phyloP scores from a whole-genome alignment of 352 stramenopile genomes.

The Bremia lactucae region DNA sequence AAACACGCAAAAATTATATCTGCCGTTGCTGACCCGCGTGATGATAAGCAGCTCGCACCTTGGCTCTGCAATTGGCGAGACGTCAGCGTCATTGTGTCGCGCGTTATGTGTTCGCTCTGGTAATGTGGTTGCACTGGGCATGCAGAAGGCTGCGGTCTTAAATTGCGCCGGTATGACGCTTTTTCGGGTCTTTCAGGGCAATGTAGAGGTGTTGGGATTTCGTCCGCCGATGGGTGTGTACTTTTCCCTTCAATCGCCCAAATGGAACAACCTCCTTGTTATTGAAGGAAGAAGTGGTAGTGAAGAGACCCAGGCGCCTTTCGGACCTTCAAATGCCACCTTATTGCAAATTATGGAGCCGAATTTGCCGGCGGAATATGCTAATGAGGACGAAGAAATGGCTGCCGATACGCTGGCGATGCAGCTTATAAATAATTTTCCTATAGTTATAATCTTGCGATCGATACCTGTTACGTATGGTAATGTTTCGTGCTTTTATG shows the following conservation, averaged over 20 bases:
- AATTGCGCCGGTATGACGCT: slow-evolving; percentile 71
- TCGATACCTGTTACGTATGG: slow-evolving; percentile 51
- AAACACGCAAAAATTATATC: too few species aligned
- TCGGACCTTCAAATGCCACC: slow-evolving; percentile 29
- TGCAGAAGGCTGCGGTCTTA: slow-evolving; percentile 32
- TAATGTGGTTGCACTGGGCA: slow-evolving; percentile 53
- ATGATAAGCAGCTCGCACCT: slow-evolving; percentile 13
- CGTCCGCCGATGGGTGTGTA: slow-evolving; percentile 56
- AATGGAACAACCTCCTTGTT: slow-evolving; percentile 67
- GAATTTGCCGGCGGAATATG: slow-evolving; percentile 8
- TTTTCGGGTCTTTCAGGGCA: slow-evolving; percentile 72
- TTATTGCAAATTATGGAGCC: slow-evolving; percentile 42
- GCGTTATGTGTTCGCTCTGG: slow-evolving; percentile 43
- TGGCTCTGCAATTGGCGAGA: slow-evolving; percentile 1
- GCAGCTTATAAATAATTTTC: slow-evolving; percentile 44
- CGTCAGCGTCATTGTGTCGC: slow-evolving; percentile 19
- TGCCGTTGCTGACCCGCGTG: too few species aligned
- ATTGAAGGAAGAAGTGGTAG: slow-evolving; percentile 30
- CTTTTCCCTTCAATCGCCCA: slow-evolving; percentile 72
- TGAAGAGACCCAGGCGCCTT: slow-evolving; percentile 38
- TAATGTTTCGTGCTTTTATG: slow-evolving; percentile 72
- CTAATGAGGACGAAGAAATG: slow-evolving; percentile 63
- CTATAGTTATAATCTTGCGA: slow-evolving; percentile 66
- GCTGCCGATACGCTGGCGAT: slow-evolving; percentile 54
- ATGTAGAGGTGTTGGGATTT: slow-evolving; percentile 63